Evolutionary conservation across 2,329 filamentous ascomycete genomes (phyloP).

Genomic region (Teratosphaeria epicoccoides): DNA sequence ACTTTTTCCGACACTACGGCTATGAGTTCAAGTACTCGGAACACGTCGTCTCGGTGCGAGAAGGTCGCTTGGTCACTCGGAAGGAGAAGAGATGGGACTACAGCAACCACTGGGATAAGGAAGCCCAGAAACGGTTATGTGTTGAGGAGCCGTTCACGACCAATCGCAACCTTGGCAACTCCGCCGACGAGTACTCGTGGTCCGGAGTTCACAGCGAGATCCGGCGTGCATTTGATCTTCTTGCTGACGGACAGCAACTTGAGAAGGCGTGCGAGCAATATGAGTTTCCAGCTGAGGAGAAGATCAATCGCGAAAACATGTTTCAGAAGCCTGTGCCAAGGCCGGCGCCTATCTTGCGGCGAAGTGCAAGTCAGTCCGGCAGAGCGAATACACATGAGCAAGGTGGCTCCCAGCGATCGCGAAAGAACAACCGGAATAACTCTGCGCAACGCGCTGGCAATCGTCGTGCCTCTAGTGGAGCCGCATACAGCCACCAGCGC

Average conservation of each 20-base stretch:
- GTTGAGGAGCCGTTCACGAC: conserved; percentile 96
- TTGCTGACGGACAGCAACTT: conserved; percentile 63
- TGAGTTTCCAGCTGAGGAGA: conserved; percentile 75
- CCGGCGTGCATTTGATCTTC: conserved; percentile 72
- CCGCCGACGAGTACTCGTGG: conserved; percentile 90
- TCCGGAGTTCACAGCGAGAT: conserved; percentile 83
- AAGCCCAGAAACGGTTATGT: conserved; percentile 62
- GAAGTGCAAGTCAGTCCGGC: conserved; percentile 37
- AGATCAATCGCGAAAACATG: conserved; percentile 19
- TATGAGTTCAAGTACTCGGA: conserved; percentile 88
- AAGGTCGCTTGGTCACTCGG: conserved; percentile 68
- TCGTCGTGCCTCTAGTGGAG: conserved; percentile 48
- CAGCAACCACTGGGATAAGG: conserved; percentile 34
- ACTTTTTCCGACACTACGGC: conserved; percentile 91
- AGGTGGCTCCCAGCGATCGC: conserved; percentile 17
- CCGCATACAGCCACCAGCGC: conserved; percentile 34
- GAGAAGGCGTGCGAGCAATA: conserved; percentile 79
- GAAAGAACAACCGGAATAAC: conserved; percentile 35
- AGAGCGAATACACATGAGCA: conserved; percentile 36
- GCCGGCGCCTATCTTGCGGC: conserved; percentile 43
- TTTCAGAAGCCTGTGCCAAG: conserved; percentile 49
- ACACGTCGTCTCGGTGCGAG: conserved; percentile 71
- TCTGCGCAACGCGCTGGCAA: conserved; percentile 39
- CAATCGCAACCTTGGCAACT: conserved; percentile 83
- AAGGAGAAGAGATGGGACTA: conserved; percentile 82